phyloP scores from a whole-genome alignment of 768 basidiomycete species.

The Suillus weaverae region DNA sequence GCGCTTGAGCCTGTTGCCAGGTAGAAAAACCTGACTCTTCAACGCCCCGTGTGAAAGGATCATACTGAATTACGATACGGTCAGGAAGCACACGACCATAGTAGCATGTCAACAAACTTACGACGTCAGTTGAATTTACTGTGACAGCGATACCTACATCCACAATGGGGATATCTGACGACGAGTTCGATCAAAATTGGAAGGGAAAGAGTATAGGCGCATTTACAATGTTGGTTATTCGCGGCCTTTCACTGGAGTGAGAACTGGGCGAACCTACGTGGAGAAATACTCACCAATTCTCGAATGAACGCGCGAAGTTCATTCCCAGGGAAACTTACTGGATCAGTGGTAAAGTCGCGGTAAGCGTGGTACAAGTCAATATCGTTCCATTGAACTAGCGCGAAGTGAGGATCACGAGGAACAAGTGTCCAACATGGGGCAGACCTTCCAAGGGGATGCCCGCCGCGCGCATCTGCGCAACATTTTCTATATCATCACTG shows the following conservation, averaged over 20 bases:
- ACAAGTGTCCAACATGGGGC: slow-evolving; percentile 2
- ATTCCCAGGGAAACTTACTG: slow-evolving; percentile 57
- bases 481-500: slow-evolving; percentile 55
- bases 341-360: slow-evolving; percentile 70
- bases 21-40: slow-evolving; percentile 44
- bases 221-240: slow-evolving; percentile 32
- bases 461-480: slow-evolving; percentile 60
- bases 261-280: not conserved
- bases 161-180: slow-evolving; percentile 65
- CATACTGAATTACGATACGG: slow-evolving; percentile 45
- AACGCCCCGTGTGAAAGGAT: slow-evolving; percentile 62
- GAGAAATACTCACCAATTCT: slow-evolving; percentile 47
- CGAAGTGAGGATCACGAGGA: slow-evolving; percentile 4
- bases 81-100: not conserved
- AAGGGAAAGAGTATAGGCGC: not conserved
- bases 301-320: slow-evolving; percentile 54
- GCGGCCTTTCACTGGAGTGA: slow-evolving; percentile 18
- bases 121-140: slow-evolving; percentile 60
- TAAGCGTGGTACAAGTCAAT: slow-evolving; percentile 71
- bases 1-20: not conserved
- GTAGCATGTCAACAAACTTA: slow-evolving; percentile 34
- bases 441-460: slow-evolving; percentile 76
- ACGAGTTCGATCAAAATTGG: not conserved
- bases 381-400: slow-evolving; percentile 73
- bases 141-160: slow-evolving; percentile 62